Conservation (phyloP, 257 asterid species). For the Euphrasia confusa region DNA sequence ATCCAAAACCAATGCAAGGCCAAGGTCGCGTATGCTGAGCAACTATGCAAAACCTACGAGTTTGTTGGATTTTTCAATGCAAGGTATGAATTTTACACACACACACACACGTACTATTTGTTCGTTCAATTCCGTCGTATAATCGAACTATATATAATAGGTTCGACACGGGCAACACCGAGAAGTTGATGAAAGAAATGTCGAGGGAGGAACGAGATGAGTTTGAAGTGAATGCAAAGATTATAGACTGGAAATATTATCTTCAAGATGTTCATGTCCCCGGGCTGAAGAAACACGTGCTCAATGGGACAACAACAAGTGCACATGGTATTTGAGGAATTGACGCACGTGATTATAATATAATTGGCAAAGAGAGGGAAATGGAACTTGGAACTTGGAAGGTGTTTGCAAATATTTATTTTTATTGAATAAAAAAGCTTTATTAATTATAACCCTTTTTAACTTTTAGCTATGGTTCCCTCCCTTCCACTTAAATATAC, state of each 20-base stretch:
- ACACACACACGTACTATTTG: too few relatives aligned
- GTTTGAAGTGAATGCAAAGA: conserved; percentile 19
- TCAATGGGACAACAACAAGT: neutral
- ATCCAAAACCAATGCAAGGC: conserved; percentile 15
- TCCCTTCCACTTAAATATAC: too few relatives aligned
- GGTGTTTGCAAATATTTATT: too few relatives aligned
- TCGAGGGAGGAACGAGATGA: conserved; percentile 20
- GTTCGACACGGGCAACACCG: conserved; percentile 24
- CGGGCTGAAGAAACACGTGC: conserved; percentile 25
- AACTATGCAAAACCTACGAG: conserved; percentile 28
- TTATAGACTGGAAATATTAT: conserved; percentile 28
- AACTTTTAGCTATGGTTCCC: too few relatives aligned
- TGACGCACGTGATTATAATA: too few relatives aligned
- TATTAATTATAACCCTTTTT: too few relatives aligned
- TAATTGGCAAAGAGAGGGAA: too few relatives aligned
- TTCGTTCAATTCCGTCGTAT: too few relatives aligned
- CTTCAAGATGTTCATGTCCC: conserved; percentile 26
- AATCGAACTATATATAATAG: neutral
- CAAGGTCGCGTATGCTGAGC: conserved; percentile 29
- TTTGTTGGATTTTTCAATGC: conserved; percentile 29
- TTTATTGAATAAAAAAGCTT: too few relatives aligned
- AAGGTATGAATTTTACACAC: conserved; percentile 14
- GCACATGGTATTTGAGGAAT: neutral
- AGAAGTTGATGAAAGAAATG: conserved; percentile 26
- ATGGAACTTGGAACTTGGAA: too few relatives aligned